phyloP scores from a whole-genome alignment of 148 eudicot genomes.

The Euryodendron excelsum region DNA sequence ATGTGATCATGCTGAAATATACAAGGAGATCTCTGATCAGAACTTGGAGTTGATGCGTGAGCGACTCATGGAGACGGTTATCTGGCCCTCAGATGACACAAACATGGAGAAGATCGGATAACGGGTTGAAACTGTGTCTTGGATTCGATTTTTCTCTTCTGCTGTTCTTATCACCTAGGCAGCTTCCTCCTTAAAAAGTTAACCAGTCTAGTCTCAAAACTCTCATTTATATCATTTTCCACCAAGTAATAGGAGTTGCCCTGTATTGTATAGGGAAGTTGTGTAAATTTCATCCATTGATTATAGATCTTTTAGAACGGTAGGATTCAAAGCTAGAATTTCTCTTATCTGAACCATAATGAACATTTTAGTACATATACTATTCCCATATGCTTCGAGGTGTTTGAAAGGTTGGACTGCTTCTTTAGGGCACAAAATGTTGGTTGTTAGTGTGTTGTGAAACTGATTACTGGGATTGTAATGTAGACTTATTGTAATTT shows the following conservation, averaged over 20 bases:
- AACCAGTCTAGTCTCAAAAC: background rate
- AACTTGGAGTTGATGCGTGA: slow-evolving; percentile 97
- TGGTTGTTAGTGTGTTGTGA: no score
- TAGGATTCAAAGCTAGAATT: background rate
- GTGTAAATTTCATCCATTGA: background rate
- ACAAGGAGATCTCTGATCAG: slow-evolving; percentile 73
- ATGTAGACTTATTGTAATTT: no score
- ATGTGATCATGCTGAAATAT: slow-evolving; percentile 84
- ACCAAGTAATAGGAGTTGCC: slow-evolving; percentile 12
- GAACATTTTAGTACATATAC: background rate
- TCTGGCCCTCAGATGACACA: slow-evolving; percentile 87
- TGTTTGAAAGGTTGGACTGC: no score
- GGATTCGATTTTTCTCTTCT: background rate
- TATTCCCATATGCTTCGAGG: no score
- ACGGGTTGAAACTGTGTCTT: background rate
- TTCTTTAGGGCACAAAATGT: background rate
- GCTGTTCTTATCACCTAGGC: background rate
- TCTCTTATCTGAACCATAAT: background rate
- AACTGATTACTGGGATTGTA: no score
- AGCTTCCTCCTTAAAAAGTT: background rate
- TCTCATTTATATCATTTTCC: slow-evolving; percentile 11
- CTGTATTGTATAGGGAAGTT: background rate
- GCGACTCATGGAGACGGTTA: slow-evolving; percentile 77
- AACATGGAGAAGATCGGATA: slow-evolving; percentile 63
- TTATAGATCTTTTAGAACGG: background rate